Evolutionary conservation across 805 yeast genomes (phyloP).

Genomic region (Clavispora carvajalis): DNA sequence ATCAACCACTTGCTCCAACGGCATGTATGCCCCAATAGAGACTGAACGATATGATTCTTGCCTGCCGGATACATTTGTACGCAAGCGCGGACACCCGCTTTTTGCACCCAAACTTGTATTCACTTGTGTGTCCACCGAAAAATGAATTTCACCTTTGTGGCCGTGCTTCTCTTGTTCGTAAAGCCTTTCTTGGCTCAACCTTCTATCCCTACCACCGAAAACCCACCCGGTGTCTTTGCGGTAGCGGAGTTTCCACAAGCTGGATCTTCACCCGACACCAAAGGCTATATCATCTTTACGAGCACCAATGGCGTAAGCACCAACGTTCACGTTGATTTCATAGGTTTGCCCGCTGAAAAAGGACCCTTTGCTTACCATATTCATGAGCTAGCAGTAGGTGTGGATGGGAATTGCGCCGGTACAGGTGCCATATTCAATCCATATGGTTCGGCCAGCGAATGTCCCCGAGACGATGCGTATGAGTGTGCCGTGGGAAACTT

Average conservation of each 20-base stretch:
- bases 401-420: conserved; percentile 44
- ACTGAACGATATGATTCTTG: too few species aligned
- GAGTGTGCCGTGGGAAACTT: conserved; percentile 68
- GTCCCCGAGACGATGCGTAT: conserved; percentile 39
- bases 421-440: conserved; percentile 62
- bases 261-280: conserved; percentile 10
- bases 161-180: not conserved
- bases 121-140: not conserved
- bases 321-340: conserved; percentile 63
- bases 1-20: too few species aligned
- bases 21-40: too few species aligned
- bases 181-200: conserved; percentile 22
- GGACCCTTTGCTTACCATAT: conserved; percentile 71
- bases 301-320: conserved; percentile 54
- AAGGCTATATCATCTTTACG: conserved; percentile 49
- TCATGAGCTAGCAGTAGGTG: conserved; percentile 53
- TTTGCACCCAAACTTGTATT: conserved; percentile 2
- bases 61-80: not conserved
- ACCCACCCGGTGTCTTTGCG: conserved; percentile 48
- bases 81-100: not conserved
- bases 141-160: not conserved
- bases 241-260: conserved; percentile 48
- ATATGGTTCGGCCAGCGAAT: conserved; percentile 23
- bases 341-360: conserved; percentile 60
- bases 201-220: conserved; percentile 48